Evolutionary conservation across 208 protist genomes (phyloP).

Genomic region (Lotmaria passim): DNA sequence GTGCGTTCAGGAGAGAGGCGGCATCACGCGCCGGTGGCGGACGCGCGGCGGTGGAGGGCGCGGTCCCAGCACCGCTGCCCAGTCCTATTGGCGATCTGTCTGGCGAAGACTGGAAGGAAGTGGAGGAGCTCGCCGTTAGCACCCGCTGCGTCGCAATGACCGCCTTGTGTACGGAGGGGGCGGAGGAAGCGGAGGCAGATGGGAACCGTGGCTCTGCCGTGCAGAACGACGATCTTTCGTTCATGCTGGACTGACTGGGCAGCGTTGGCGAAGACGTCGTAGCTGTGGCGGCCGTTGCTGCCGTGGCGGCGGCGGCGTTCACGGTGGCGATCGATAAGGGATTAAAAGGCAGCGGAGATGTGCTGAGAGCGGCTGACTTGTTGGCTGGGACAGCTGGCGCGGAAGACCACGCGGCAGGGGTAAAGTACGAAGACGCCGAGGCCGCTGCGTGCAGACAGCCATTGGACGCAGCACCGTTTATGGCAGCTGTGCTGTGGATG

Average conservation of each 20-base stretch:
- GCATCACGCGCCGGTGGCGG: background rate
- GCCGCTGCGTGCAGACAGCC: background rate
- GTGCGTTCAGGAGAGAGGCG: no score
- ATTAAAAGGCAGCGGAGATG: no score
- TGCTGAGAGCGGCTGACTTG: no score
- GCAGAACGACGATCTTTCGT: background rate
- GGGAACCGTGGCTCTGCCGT: background rate
- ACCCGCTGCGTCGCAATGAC: background rate
- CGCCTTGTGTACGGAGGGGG: background rate
- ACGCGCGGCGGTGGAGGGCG: background rate
- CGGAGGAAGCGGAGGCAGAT: background rate
- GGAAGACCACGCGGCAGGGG: no score
- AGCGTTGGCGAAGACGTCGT: no score
- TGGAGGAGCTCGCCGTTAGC: conserved; percentile 2
- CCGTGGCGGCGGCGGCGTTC: no score
- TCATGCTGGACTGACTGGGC: background rate
- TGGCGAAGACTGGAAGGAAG: background rate
- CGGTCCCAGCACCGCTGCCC: background rate
- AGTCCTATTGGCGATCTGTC: background rate
- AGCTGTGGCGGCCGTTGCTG: background rate
- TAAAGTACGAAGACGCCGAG: background rate
- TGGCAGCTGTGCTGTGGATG: background rate
- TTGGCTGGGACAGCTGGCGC: no score
- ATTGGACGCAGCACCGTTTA: background rate
- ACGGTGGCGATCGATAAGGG: no score